Percentiles rank a stretch among this genome's conserved stretches.
Conservation (phyloP, 225 moss, liverwort and hornwort species). For the Pseudoscleropodium purum region DNA sequence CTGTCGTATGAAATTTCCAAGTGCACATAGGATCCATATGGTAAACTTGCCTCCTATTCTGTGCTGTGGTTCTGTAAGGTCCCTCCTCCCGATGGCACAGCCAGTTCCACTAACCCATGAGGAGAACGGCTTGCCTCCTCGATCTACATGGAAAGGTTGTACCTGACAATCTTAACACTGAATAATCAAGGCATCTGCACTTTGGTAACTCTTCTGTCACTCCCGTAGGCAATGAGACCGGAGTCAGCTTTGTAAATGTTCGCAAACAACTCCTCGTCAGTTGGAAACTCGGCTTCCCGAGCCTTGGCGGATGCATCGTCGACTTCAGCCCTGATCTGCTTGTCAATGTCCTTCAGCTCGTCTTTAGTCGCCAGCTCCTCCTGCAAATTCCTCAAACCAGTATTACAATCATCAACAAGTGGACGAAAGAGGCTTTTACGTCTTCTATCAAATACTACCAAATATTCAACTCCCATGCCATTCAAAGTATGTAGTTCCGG, state of each 20-base stretch:
- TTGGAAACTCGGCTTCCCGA: constrained; percentile 53
- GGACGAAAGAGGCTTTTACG: background rate
- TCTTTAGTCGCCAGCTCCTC: constrained; percentile 61
- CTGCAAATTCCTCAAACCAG: constrained; percentile 15
- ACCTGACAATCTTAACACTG: background rate
- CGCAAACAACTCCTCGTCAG: constrained; percentile 57
- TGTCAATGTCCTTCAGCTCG: constrained; percentile 68
- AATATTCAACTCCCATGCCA: background rate
- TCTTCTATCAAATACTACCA: background rate
- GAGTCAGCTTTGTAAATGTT: constrained; percentile 78
- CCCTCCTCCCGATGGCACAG: background rate
- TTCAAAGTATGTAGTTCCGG: background rate
- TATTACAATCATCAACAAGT: background rate
- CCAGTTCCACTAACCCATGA: background rate
- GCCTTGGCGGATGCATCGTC: constrained; percentile 64
- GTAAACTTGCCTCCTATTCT: background rate
- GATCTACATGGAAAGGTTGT: background rate
- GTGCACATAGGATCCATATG: background rate
- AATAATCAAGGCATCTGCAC: constrained; percentile 50
- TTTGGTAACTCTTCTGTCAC: constrained; percentile 47
- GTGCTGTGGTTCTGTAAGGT: background rate
- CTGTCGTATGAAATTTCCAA: background rate
- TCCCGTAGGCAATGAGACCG: constrained; percentile 71
- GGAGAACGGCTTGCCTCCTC: background rate
- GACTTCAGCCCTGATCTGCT: constrained; percentile 55